Evolutionary conservation across 169 alveolate species (phyloP), one percentile per base, ranked within the genome.

Genomic region (Cryptosporidium sp.): DNA sequence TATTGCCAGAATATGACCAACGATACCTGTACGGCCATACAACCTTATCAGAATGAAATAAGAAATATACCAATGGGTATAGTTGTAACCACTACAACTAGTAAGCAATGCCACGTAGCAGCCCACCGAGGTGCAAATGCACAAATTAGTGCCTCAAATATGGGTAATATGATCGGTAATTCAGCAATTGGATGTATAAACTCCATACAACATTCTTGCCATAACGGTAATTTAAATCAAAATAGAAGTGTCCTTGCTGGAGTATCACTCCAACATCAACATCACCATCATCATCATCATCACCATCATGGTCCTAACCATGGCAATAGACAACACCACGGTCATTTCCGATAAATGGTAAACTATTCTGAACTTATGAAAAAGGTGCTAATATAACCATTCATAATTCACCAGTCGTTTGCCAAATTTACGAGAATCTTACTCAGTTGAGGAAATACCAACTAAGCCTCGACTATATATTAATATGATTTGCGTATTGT

Each of bases 241-340:
- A 37, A 37, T 23, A 65, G 71, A 31, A 65, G 18, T 65, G 52
- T 14, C 14, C 52, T 12, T n/a, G 1, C 3, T 65, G 71, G 52
- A 2, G 3, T 33, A 16, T 26, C 71, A 2, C 33, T 26, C n/a
- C 71, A 55, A 31, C 86, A 73, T 9, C 71, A 73, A 21, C 65
- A 73, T 58, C 71, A 73, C 33, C 86, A 73, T 37, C 86, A 73
- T 58, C 86, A 73, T 37, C 86, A 58, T 31, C 86, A 73, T 59
- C 86, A 73, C 21, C 86, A 73, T 37, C 86, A 73, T 37, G 59
- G 68, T 55, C 85, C n/a, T 23, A 37, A 29, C 45, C 86, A 73
- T 39, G 52, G 58, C 12, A 69, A 26, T 41, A 12, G 84, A 69
- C 84, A 41, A n/a, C 16, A 45, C 41, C 84, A 69, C 39, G 65